Conservation (phyloP, 352 stramenopile species). For the Globisporangium emineosum region DNA sequence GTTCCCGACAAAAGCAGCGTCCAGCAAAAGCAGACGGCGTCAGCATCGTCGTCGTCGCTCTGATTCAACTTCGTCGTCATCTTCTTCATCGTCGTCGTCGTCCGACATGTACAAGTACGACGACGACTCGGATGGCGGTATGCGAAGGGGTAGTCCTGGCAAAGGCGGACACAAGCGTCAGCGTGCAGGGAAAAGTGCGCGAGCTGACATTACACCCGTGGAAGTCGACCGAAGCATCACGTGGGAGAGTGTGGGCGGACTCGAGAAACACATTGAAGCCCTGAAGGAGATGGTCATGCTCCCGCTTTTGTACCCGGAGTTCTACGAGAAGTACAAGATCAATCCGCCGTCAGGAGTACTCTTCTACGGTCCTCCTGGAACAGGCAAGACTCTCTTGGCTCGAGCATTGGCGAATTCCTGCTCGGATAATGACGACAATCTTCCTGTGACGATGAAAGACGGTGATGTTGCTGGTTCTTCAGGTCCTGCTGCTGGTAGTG, state of each 20-base stretch:
- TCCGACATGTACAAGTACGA: constrained; percentile 60
- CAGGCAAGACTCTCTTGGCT: constrained; percentile 90
- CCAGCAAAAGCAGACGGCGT: constrained; percentile 22
- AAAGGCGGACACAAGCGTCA: constrained; percentile 21
- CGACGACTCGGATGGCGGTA: constrained; percentile 62
- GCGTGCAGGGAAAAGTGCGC: constrained; percentile 37
- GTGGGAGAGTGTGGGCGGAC: constrained; percentile 83
- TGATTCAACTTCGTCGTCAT: constrained; percentile 23
- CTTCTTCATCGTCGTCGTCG: constrained; percentile 48
- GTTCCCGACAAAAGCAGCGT: constrained; percentile 24
- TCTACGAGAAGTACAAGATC: constrained; percentile 90
- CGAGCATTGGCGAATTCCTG: constrained; percentile 88
- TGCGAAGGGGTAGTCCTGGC: constrained; percentile 47
- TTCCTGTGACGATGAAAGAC: constrained; percentile 6
- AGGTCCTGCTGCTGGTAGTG: constrained; percentile 7
- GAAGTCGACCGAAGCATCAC: constrained; percentile 81
- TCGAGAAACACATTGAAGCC: constrained; percentile 83
- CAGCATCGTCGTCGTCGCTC: constrained; percentile 28
- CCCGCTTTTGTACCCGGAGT: constrained; percentile 90
- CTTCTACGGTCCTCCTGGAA: constrained; percentile 91
- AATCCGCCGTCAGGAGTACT: constrained; percentile 81
- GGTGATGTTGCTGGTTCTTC: constrained; percentile 14
- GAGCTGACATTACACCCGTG: constrained; percentile 79
- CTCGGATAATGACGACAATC: constrained; percentile 31
- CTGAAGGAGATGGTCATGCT: constrained; percentile 95